Percentiles rank a stretch among this genome's conserved stretches.
These are phyloP conservation scores for Suillus spraguei DNA, from an alignment of 768 basidiomycete genomes.

Conservation along the genomic window DNA sequence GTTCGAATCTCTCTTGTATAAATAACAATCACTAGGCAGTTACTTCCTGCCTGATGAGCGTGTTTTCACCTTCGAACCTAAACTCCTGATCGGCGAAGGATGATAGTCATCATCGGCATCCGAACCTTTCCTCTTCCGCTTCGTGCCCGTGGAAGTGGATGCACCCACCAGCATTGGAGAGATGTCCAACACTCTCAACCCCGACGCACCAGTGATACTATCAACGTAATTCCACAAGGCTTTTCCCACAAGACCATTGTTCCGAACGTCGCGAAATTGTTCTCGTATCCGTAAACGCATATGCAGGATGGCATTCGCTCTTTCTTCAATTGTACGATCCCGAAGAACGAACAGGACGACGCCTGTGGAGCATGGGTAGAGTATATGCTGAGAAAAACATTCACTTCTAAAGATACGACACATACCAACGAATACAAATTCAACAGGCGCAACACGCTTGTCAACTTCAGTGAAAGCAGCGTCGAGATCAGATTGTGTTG, in stretches of 20 bases:
- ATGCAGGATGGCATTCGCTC: slow-evolving; percentile 55
- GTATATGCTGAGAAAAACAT: background rate
- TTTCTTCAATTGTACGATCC: slow-evolving; percentile 41
- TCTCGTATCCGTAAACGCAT: slow-evolving; percentile 60
- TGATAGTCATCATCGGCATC: slow-evolving; percentile 48
- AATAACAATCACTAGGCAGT: slow-evolving; percentile 5
- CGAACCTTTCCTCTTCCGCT: slow-evolving; percentile 34
- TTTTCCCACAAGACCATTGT: slow-evolving; percentile 56
- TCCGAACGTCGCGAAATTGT: slow-evolving; percentile 63
- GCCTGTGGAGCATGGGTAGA: slow-evolving; percentile 43
- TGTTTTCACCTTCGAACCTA: slow-evolving; percentile 44
- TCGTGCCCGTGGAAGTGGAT: slow-evolving; percentile 13
- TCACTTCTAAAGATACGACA: background rate
- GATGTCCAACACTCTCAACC: slow-evolving; percentile 31
- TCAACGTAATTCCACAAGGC: slow-evolving; percentile 62
- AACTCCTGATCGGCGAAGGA: slow-evolving; percentile 43
- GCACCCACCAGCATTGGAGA: slow-evolving; percentile 7
- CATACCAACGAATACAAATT: slow-evolving; percentile 81
- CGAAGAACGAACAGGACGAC: slow-evolving; percentile 64
- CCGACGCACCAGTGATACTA: slow-evolving; percentile 37
- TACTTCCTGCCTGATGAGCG: slow-evolving; percentile 40
- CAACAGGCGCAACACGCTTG: slow-evolving; percentile 68
- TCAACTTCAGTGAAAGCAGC: slow-evolving; percentile 53
- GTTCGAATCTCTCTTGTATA: background rate
- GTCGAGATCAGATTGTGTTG: slow-evolving; percentile 41